These are phyloP conservation scores for Anthostomella pinea DNA, from an alignment of 2,329 filamentous ascomycete species.

Conservation along the genomic window DNA sequence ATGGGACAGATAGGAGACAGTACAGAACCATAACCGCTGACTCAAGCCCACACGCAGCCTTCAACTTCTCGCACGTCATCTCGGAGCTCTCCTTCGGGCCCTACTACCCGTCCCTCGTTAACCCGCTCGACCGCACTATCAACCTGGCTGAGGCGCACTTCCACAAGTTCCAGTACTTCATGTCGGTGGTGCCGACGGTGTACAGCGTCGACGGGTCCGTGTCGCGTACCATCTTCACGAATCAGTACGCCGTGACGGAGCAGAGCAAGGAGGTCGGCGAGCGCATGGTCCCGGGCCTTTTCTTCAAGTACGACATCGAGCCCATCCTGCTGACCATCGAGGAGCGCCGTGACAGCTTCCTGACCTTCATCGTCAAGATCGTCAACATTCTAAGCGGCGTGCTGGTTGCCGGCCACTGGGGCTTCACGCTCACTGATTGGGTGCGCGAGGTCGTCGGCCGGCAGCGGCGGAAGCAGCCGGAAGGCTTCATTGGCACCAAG, in stretches of 20 bases:
- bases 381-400: slow-evolving; percentile 91
- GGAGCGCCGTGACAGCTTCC: slow-evolving; percentile 73
- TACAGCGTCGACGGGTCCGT: slow-evolving; percentile 64
- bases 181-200: slow-evolving; percentile 90
- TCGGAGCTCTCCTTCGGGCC: slow-evolving; percentile 94
- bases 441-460: slow-evolving; percentile 52
- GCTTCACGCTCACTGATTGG: slow-evolving; percentile 83
- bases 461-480: slow-evolving; percentile 43
- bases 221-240: slow-evolving; percentile 73
- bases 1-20: not conserved
- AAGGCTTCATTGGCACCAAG: slow-evolving; percentile 51
- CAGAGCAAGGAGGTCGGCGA: slow-evolving; percentile 72
- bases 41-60: slow-evolving; percentile 52
- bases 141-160: slow-evolving; percentile 74
- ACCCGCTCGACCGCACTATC: slow-evolving; percentile 90
- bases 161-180: slow-evolving; percentile 97
- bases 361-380: slow-evolving; percentile 74
- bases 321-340: slow-evolving; percentile 84
- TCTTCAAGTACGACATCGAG: slow-evolving; percentile 99
- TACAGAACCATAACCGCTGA: slow-evolving; percentile 16
- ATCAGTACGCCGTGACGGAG: slow-evolving; percentile 96
- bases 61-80: slow-evolving; percentile 98
- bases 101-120: slow-evolving; percentile 91
- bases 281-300: slow-evolving; percentile 77
- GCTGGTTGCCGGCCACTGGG: slow-evolving; percentile 90